Percentiles rank a stretch among this genome's conserved stretches.
Evolutionary conservation across 768 basidiomycete genomes (phyloP).

Genomic region (Fistulinella prunicolor): DNA sequence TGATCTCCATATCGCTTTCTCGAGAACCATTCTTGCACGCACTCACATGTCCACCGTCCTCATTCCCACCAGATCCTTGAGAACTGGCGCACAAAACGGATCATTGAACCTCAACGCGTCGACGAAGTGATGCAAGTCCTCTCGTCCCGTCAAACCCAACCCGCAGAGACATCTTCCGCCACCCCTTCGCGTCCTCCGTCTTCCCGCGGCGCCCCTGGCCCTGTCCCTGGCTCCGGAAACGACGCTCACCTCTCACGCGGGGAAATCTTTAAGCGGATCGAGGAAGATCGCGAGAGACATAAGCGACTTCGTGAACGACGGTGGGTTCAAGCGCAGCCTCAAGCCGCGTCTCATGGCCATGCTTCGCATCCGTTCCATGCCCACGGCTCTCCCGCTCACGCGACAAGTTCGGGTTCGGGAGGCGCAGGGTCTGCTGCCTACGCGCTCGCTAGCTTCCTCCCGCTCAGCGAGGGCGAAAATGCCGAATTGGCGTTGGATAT

Average conservation of each 20-base stretch:
- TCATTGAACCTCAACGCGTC: slow-evolving; percentile 74
- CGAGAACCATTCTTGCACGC: too few species aligned
- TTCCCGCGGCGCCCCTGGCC: not conserved
- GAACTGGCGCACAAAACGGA: slow-evolving; percentile 82
- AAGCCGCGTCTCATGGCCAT: slow-evolving; percentile 18
- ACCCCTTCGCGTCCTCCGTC: slow-evolving; percentile 13
- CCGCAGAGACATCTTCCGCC: slow-evolving; percentile 20
- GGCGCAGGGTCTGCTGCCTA: slow-evolving; percentile 8
- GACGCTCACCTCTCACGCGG: slow-evolving; percentile 45
- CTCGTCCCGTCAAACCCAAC: slow-evolving; percentile 41
- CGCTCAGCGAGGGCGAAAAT: slow-evolving; percentile 42
- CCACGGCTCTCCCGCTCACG: slow-evolving; percentile 1
- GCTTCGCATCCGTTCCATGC: slow-evolving; percentile 3
- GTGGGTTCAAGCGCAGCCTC: slow-evolving; percentile 82
- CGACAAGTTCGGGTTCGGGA: not conserved
- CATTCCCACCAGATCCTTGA: slow-evolving; percentile 67
- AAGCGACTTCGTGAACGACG: slow-evolving; percentile 87
- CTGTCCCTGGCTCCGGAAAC: not conserved
- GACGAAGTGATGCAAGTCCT: slow-evolving; percentile 65
- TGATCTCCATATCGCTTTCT: not conserved
- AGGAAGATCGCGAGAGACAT: slow-evolving; percentile 90
- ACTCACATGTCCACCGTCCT: not conserved
- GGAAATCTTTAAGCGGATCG: slow-evolving; percentile 84
- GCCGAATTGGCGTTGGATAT: slow-evolving; percentile 65
- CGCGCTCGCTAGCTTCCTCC: slow-evolving; percentile 24